Evolutionary conservation across 768 basidiomycete species (phyloP).

Genomic region (Suillus clintonianus): DNA sequence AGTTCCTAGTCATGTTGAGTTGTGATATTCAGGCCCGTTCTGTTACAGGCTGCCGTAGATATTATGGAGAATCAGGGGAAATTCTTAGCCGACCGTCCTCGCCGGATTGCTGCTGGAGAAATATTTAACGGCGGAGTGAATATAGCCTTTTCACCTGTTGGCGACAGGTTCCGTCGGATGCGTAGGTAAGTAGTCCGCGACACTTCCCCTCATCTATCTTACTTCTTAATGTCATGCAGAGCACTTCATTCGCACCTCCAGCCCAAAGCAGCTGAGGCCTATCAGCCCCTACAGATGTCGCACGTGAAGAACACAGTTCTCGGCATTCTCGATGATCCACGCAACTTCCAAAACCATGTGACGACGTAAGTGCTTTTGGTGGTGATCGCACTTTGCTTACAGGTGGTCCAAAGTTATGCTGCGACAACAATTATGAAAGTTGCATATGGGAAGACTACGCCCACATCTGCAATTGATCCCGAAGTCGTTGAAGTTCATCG

Average conservation of each 20-base stretch:
- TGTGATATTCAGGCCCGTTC: not conserved
- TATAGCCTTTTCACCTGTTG: not conserved
- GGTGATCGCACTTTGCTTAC: not conserved
- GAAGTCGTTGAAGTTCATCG: not conserved
- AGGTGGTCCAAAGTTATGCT: not conserved
- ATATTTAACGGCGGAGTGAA: conserved; percentile 47
- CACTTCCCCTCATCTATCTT: not conserved
- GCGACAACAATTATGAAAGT: conserved; percentile 32
- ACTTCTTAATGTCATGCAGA: not conserved
- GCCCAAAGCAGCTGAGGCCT: not conserved
- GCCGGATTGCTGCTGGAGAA: conserved; percentile 21
- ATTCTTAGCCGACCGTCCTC: conserved; percentile 42
- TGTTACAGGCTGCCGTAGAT: conserved; percentile 48
- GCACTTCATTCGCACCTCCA: not conserved
- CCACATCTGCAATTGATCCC: conserved; percentile 36
- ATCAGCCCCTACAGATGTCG: not conserved
- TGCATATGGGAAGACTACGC: conserved; percentile 52
- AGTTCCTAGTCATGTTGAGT: not conserved
- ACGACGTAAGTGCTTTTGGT: not conserved
- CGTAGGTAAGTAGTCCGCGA: not conserved
- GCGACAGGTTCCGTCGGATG: conserved; percentile 39
- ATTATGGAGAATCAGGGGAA: conserved; percentile 60
- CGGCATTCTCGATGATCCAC: not conserved
- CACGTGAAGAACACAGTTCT: not conserved
- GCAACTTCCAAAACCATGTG: conserved; percentile 14